These are phyloP conservation scores for Lichenothelia convexa DNA, from an alignment of 495 filamentous ascomycete species.

Conservation along the genomic window DNA sequence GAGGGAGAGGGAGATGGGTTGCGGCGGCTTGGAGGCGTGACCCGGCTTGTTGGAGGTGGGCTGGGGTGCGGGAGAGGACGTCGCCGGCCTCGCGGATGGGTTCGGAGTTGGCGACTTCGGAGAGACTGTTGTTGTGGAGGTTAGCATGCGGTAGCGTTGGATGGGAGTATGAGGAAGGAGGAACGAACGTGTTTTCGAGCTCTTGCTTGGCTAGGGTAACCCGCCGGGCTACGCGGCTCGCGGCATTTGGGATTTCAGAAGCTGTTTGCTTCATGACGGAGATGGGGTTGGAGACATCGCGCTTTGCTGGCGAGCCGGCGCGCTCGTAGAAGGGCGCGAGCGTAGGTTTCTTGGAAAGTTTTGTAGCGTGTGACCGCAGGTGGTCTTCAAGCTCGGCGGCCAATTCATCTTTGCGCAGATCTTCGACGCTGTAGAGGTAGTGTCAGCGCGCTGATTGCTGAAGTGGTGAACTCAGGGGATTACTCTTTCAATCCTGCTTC, in stretches of 20 bases:
- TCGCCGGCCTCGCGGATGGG: background rate
- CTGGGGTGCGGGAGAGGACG: constrained; percentile 8
- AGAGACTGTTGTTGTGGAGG: constrained; percentile 1
- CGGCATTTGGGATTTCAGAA: constrained; percentile 21
- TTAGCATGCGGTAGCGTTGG: background rate
- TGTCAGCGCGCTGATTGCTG: constrained; percentile 6
- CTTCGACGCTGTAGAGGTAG: constrained; percentile 39
- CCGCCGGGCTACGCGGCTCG: constrained; percentile 20
- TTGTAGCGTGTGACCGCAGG: constrained; percentile 44
- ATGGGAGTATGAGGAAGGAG: background rate
- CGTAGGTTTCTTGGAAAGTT: constrained; percentile 39
- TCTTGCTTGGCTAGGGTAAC: constrained; percentile 27
- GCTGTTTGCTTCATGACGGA: constrained; percentile 16
- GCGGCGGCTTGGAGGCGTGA: constrained; percentile 8
- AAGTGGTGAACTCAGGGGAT: background rate
- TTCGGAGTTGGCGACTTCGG: background rate
- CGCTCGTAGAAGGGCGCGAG: constrained; percentile 65
- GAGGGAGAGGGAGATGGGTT: no score
- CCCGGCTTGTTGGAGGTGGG: constrained; percentile 8
- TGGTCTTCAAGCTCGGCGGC: constrained; percentile 57
- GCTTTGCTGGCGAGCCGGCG: constrained; percentile 61
- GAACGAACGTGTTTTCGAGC: constrained; percentile 25
- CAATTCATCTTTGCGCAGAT: constrained; percentile 65
- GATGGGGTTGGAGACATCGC: constrained; percentile 31
- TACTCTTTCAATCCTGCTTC: constrained; percentile 58